phyloP scores from a whole-genome alignment of 129 eudicot genomes.

The Calendula officinalis region DNA sequence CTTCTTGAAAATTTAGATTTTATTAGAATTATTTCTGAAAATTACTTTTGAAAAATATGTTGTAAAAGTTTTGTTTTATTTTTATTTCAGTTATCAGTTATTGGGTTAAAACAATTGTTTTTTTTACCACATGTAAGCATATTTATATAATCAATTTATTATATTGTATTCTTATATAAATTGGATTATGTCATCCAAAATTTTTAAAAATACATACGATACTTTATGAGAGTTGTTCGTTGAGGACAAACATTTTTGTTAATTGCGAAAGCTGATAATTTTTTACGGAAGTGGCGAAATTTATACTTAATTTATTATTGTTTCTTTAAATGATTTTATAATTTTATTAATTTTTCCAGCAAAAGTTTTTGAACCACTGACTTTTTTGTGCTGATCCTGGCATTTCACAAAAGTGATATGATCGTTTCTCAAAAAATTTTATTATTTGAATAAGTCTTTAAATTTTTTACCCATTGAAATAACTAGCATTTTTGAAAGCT shows the following conservation, averaged over 20 bases:
- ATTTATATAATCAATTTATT: conserved; percentile 9
- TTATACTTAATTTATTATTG: too few relatives aligned
- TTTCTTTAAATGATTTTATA: too few relatives aligned
- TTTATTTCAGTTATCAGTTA: conserved; percentile 12
- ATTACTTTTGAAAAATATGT: not conserved
- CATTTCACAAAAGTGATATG: conserved; percentile 9
- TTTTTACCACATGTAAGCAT: not conserved
- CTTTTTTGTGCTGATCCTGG: not conserved
- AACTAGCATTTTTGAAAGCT: too few relatives aligned
- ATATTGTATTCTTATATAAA: conserved; percentile 1
- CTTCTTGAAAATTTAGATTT: too few relatives aligned
- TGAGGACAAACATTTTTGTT: not conserved
- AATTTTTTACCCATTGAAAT: too few relatives aligned
- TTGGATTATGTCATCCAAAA: not conserved
- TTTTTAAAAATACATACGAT: not conserved
- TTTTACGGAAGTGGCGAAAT: not conserved
- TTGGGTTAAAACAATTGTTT: conserved; percentile 12
- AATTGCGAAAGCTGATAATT: not conserved
- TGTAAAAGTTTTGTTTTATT: not conserved
- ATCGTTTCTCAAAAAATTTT: not conserved
- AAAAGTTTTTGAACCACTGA: not conserved
- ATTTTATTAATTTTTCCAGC: too few relatives aligned
- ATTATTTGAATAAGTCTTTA: too few relatives aligned
- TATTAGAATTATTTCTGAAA: too few relatives aligned
- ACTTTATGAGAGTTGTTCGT: not conserved